Base-by-base conservation (phyloP, 306 rosid genomes). In the Leucaena leucocephala region DNA sequence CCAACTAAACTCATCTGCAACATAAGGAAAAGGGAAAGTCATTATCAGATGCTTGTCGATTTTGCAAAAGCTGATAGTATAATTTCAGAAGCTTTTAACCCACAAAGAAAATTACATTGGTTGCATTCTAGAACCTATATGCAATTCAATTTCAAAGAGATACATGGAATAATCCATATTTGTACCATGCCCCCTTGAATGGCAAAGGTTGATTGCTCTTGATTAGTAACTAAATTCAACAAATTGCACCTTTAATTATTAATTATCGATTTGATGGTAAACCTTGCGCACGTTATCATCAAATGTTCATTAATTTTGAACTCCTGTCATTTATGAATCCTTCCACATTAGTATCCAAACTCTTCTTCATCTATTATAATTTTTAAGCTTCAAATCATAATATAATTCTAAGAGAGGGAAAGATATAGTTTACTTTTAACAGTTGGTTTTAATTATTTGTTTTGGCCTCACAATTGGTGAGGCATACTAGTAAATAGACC, bases 1-100 rank as follows among this genome's bases (percentile, higher is more conserved):
- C 98, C 99, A 74, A 90, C 97, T 82, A 93, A 89, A 88, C 84
- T 88, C 78, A 90, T 84, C 99, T 96, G 97, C 88, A 86, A 77
- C 75, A 86, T 80, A 71, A 71, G 64, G 34, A 79, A 81, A 75
- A 59, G 75, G 12, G 36, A 54, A 67, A 74, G 52, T 42, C 45
- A 5, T 48, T 78, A 27, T 54, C 74, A 48, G 49, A 65, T 34
- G 66, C 63, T 22, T 34, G 78, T 68, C 63, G 72, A 62, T 74
- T 43, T 65, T 80, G 75, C 70, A 61, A 61, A 16, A 50, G 2
- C 42, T 33, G 57, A 68, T 35, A 48, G 76, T 68, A 61, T 76
- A 68, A 70, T 43, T 66, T 77, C 80, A 80, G 57, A 52, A n/a
- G 34, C 44, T 38, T 66, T 48, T 68, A 79, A 39, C 63, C 48